Percentiles rank a stretch among this genome's conserved stretches.
These are phyloP conservation scores for Gastrolobium bilobum DNA, from an alignment of 306 rosid species.

Conservation along the genomic window DNA sequence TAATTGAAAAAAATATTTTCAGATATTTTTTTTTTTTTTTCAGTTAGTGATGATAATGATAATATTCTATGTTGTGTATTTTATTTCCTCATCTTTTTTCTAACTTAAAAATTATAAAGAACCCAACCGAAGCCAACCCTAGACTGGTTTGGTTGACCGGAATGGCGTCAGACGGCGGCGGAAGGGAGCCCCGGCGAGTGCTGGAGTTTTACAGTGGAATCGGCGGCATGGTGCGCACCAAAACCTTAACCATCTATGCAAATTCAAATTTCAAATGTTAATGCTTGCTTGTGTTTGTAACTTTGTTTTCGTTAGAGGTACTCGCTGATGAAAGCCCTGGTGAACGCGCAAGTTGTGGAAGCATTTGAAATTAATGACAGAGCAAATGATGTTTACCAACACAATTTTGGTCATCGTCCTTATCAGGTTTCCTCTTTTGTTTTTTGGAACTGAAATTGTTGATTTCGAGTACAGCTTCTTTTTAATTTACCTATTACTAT, in stretches of 20 bases:
- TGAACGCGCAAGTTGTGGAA: constrained; percentile 72
- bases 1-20: no score
- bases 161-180: constrained; percentile 59
- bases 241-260: neutral
- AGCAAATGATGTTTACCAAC: constrained; percentile 88
- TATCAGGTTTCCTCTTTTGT: constrained; percentile 64
- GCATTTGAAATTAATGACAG: constrained; percentile 92
- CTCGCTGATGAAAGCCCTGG: constrained; percentile 71
- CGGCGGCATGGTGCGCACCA: constrained; percentile 82
- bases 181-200: constrained; percentile 64
- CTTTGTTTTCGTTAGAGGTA: constrained; percentile 63
- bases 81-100: no score
- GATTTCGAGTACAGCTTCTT: neutral
- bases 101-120: no score
- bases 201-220: constrained; percentile 98
- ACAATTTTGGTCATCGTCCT: constrained; percentile 87
- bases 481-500: neutral
- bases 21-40: no score
- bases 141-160: neutral
- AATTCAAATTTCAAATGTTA: neutral
- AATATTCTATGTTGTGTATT: no score
- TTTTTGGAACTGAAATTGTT: neutral
- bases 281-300: neutral
- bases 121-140: no score
- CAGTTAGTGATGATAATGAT: no score